Evolutionary conservation across 441 rosid species (phyloP).

Genomic region (Daphne laureola): DNA sequence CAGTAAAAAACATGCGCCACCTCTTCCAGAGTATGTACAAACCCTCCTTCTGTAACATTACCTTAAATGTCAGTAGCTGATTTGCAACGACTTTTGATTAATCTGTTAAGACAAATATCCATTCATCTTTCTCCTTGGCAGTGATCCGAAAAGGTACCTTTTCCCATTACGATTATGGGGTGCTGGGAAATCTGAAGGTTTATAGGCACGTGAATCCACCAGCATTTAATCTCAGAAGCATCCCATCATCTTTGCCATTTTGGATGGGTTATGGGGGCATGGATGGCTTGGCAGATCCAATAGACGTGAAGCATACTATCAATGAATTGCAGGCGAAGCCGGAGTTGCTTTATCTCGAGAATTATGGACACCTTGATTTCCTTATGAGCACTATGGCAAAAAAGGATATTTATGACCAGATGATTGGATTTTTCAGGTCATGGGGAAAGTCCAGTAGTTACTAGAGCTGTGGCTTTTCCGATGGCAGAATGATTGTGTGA

Average conservation of each 20-base stretch:
- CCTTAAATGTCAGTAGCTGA: background rate
- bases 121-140: constrained; percentile 17
- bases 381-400: constrained; percentile 44
- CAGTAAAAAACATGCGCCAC: constrained; percentile 77
- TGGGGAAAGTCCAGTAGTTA: constrained; percentile 28
- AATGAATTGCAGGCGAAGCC: constrained; percentile 45
- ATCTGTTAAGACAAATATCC: background rate
- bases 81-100: background rate
- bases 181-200: constrained; percentile 40
- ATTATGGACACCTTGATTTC: constrained; percentile 83
- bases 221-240: constrained; percentile 44
- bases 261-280: constrained; percentile 89
- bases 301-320: constrained; percentile 56
- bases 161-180: constrained; percentile 67
- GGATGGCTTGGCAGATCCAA: constrained; percentile 61
- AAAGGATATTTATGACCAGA: constrained; percentile 46
- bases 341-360: constrained; percentile 59
- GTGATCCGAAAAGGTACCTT: constrained; percentile 90
- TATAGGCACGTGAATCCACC: constrained; percentile 65
- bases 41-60: constrained; percentile 3
- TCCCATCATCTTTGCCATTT: constrained; percentile 61
- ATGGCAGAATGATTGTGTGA: too few relatives aligned
- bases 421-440: constrained; percentile 62
- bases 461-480: constrained; percentile 18
- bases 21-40: constrained; percentile 68